phyloP scores from a whole-genome alignment of 805 yeast genomes.

The Ogataea pilisensis region DNA sequence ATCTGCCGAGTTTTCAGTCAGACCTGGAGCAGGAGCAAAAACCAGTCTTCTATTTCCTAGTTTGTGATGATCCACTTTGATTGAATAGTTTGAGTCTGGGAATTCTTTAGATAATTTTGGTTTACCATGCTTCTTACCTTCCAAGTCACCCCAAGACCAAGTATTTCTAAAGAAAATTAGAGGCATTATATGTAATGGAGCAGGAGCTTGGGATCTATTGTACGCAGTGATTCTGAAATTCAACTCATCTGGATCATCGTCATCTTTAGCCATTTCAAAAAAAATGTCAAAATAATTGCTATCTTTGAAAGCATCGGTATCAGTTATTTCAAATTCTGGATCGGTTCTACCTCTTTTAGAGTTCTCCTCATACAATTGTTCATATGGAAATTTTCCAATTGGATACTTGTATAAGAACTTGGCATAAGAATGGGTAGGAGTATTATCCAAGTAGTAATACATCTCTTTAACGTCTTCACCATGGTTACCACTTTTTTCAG shows the following conservation, averaged over 20 bases:
- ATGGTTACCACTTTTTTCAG: slow-evolving; percentile 68
- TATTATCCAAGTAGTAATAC: slow-evolving; percentile 82
- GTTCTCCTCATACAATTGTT: slow-evolving; percentile 65
- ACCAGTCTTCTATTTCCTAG: slow-evolving; percentile 62
- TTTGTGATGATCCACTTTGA: slow-evolving; percentile 62
- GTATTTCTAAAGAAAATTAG: slow-evolving; percentile 83
- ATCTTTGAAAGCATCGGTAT: slow-evolving; percentile 69
- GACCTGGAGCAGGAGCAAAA: slow-evolving; percentile 84
- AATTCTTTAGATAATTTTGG: slow-evolving; percentile 43
- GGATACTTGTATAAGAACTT: slow-evolving; percentile 91
- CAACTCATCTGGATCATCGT: slow-evolving; percentile 73
- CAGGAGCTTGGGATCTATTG: slow-evolving; percentile 75
- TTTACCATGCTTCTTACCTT: slow-evolving; percentile 40
- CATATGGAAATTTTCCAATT: slow-evolving; percentile 78
- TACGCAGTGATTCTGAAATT: slow-evolving; percentile 83
- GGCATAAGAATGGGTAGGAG: slow-evolving; percentile 91
- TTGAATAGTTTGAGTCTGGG: slow-evolving; percentile 39
- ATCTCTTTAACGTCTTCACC: slow-evolving; percentile 93
- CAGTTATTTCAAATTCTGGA: slow-evolving; percentile 76
- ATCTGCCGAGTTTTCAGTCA: slow-evolving; percentile 53
- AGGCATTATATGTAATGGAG: slow-evolving; percentile 86
- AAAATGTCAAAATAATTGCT: slow-evolving; percentile 82
- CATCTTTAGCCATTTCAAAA: slow-evolving; percentile 86
- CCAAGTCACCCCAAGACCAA: slow-evolving; percentile 84
- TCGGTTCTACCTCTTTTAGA: slow-evolving; percentile 62